Conservation (phyloP, 2,329 filamentous ascomycete genomes). For the Polytolypa hystricis region DNA sequence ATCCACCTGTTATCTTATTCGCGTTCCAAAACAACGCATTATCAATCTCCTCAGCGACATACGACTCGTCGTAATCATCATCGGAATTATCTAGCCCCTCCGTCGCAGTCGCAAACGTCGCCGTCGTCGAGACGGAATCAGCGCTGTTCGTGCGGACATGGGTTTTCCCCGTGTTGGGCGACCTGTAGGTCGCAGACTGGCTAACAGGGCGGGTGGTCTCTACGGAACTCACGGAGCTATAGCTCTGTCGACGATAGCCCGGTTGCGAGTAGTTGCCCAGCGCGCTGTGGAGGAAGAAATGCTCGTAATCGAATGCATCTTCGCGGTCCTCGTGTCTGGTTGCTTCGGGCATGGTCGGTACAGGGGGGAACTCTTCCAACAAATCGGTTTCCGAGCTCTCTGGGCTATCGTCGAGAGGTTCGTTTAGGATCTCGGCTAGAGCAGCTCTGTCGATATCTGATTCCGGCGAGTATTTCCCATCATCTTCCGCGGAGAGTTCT, state of each 20-base stretch:
- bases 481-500: conserved; percentile 28
- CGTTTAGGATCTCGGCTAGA: conserved; percentile 42
- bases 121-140: conserved; percentile 51
- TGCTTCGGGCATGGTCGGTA: conserved; percentile 38
- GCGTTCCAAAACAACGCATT: conserved; percentile 30
- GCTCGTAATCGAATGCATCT: conserved; percentile 92
- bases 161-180: conserved; percentile 11
- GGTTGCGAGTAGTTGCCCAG: conserved; percentile 52
- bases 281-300: conserved; percentile 88
- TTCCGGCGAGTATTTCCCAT: conserved; percentile 20
- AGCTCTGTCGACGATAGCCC: conserved; percentile 22
- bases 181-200: conserved; percentile 5
- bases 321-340: conserved; percentile 83
- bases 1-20: conserved; percentile 14
- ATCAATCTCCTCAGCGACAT: conserved; percentile 30
- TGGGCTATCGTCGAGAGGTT: conserved; percentile 32
- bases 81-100: conserved; percentile 34
- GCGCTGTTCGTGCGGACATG: conserved; percentile 44
- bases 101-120: conserved; percentile 52
- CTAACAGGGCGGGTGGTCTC: conserved; percentile 37
- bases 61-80: conserved; percentile 20
- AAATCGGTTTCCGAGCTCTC: conserved; percentile 17
- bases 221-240: conserved; percentile 36
- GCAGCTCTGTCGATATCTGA: conserved; percentile 53
- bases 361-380: conserved; percentile 24